Base-by-base conservation (phyloP, 2,329 filamentous ascomycete species). In the Talaromyces sp. region DNA sequence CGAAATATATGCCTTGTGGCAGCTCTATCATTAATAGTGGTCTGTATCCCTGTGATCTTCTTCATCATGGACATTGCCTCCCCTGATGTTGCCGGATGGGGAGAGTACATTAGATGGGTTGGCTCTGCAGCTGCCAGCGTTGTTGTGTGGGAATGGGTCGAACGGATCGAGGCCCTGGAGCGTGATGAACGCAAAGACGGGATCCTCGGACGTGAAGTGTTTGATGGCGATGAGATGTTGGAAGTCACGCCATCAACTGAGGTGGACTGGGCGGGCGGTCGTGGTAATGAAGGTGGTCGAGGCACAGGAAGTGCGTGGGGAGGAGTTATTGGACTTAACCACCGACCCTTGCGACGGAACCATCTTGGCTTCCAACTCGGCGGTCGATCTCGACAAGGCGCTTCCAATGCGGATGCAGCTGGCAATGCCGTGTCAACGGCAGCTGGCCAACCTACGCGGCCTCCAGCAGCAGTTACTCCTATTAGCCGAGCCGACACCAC, bases 121-220 rank as follows among this genome's bases (percentile, higher is more conserved):
- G 93, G 93, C 54, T 92, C 92, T 1, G 92, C 93, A 0, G 92
- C 92, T 1, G 93, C 93, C 29, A 96, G 91, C 75, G 93, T 96
- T n/a, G 90, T 96, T 24, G 93, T 97, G 2, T 97, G 93, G 93
- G 93, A 97, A 75, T 97, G 93, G 93, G 93, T 97, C 3, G 93
- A 97, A 75, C 85, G 93, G 27, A 97, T 97, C 55, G 93, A 97
- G 73, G 91, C 92, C 0, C 76, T 96, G 63, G 93, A 97, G 77
- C 86, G 93, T 66, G 92, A 96, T 73, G 92, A 96, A 73, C 91
- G 93, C 75, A 96, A 96, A 75, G 92, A 96, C 67, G 93, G 93
- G 0, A 96, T 97, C 59, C 78, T 97, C 1, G 93, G 93, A 3
- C 82, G 93, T 64, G 93, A 97, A 70, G 87, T 97, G 0, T 96